Base-by-base conservation (phyloP, 306 rosid genomes). In the Cucumis cinereus region DNA sequence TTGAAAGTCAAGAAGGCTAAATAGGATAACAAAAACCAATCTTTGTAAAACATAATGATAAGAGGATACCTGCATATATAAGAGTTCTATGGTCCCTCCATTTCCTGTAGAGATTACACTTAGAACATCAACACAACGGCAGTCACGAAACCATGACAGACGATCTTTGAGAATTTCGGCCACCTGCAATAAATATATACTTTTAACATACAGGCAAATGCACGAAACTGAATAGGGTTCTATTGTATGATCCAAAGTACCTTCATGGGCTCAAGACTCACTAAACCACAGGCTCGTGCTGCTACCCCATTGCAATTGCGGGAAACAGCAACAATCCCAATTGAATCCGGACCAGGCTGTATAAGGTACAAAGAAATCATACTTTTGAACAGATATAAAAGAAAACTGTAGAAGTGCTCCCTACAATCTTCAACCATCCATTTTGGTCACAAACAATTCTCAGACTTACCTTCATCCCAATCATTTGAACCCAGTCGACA, bases 301-400 rank as follows among this genome's bases (percentile, higher is more conserved):
- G 98, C 98, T 75, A 93, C 86, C 74, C 98, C 98, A 68, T 85
- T 89, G 75, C 91, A 90, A 81, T 91, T 90, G 81, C 96, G 97
- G 86, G 98, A 91, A 85, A 93, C 92, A 85, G 98, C 97, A 40
- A 93, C 98, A 84, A 93, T 93, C 36, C 98, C 97, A 88, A 93
- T 91, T 70, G 97, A 93, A 87, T 93, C 98, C 97, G 97, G 98
- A 93, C 98, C 98, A 93, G 98, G 98, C 98, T 93, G 78, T 81
- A 76, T 11, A 76, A 28, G 70, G 40, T 43, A 40, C 35, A 28
- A 57, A 28, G 56, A 60, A 14, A 73, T 24, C 75, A 26, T 15
- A 47, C 38, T 47, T 71, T 8, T 0, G 35, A 54, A 73, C 12
- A 73, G 64, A 73, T 35, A 35, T 74, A 36, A 28, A 56, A 43